phyloP scores from a whole-genome alignment of 1,284 basidiomycete genomes.

The Malassezia globosa region DNA sequence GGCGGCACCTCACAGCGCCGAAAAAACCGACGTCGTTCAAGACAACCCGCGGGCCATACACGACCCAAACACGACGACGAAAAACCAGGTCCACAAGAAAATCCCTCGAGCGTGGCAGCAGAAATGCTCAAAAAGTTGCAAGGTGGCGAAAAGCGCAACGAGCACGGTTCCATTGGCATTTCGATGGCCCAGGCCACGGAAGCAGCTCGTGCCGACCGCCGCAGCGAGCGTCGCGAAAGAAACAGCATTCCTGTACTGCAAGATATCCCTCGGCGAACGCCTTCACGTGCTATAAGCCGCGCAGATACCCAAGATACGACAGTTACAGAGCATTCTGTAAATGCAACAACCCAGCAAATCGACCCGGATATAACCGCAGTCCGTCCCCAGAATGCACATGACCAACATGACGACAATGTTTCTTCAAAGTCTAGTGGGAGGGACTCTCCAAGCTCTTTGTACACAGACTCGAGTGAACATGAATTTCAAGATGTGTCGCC shows the following conservation, averaged over 20 bases:
- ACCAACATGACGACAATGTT: too few species aligned
- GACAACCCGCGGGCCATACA: background rate
- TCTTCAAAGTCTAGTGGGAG: background rate
- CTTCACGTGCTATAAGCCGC: conserved; percentile 5
- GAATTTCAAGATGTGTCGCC: background rate
- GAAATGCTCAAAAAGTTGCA: conserved; percentile 41
- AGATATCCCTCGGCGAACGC: background rate
- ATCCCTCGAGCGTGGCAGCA: conserved; percentile 32
- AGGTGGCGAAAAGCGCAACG: conserved; percentile 17
- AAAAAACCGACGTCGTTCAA: conserved; percentile 21
- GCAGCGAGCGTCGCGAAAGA: conserved; percentile 13
- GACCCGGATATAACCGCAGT: too few species aligned
- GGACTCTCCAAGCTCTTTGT: background rate
- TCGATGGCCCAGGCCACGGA: conserved; percentile 2
- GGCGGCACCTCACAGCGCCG: conserved; percentile 30
- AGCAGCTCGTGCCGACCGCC: conserved; percentile 12
- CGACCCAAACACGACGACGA: background rate
- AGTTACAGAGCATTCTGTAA: too few species aligned
- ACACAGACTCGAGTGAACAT: background rate
- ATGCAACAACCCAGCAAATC: too few species aligned
- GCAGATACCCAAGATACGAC: conserved; percentile 2
- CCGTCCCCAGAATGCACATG: too few species aligned
- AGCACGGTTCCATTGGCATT: background rate
- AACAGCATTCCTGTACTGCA: conserved; percentile 7
- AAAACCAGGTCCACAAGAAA: conserved; percentile 3